Evolutionary conservation across 1,139 yeast species (phyloP).

Genomic region (Lodderomyces elongisporus): DNA sequence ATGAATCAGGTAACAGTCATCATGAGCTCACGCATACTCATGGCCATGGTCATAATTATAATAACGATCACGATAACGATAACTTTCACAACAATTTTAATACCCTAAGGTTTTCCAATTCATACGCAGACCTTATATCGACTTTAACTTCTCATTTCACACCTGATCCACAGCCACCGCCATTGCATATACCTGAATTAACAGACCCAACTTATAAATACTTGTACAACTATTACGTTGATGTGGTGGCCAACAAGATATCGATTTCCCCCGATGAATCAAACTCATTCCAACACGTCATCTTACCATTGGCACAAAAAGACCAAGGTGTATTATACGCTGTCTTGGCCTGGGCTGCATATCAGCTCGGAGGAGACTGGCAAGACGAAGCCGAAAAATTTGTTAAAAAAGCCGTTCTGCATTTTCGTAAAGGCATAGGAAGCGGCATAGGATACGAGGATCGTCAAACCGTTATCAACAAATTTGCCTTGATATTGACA

Average conservation of each 20-base stretch:
- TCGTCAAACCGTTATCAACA: conserved; percentile 25
- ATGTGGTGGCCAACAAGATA: conserved; percentile 51
- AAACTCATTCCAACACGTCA: conserved; percentile 68
- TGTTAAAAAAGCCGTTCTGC: conserved; percentile 42
- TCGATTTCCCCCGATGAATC: conserved; percentile 63
- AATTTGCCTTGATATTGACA: conserved; percentile 62
- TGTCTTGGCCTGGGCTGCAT: conserved; percentile 75
- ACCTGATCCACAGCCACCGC: conserved; percentile 16
- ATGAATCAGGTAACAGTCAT: too few relatives aligned
- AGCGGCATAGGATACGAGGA: conserved; percentile 12
- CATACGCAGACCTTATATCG: conserved; percentile 16
- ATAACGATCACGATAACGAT: too few relatives aligned
- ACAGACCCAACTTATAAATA: conserved; percentile 18
- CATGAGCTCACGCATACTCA: too few relatives aligned
- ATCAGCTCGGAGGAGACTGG: conserved; percentile 50
- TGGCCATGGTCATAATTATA: too few relatives aligned
- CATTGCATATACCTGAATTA: conserved; percentile 17
- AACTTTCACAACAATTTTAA: too few relatives aligned
- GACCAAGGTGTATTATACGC: conserved; percentile 67
- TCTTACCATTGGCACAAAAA: conserved; percentile 69
- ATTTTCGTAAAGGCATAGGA: conserved; percentile 23
- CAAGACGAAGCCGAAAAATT: conserved; percentile 41
- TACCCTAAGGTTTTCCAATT: too few relatives aligned
- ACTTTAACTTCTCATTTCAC: conserved; percentile 15
- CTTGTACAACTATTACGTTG: conserved; percentile 63